These are phyloP conservation scores for Myxozyma lipomycoides DNA, from an alignment of 805 yeast species.

Conservation along the genomic window DNA sequence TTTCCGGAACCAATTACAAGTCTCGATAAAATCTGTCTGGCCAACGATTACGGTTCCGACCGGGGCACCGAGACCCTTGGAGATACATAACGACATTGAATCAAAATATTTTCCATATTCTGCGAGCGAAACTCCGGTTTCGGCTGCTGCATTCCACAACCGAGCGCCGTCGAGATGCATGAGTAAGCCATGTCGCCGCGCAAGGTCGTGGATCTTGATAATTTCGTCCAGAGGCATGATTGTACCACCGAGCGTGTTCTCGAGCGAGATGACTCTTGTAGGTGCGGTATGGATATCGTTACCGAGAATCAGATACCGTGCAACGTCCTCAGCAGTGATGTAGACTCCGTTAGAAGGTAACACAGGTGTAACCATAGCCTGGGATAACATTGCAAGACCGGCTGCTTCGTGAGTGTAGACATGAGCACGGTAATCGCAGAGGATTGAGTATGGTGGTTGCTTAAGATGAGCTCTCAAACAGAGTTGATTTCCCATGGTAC, in stretches of 20 bases:
- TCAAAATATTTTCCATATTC: constrained; percentile 78
- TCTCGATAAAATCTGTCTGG: constrained; percentile 50
- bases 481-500: constrained; percentile 86
- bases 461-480: constrained; percentile 69
- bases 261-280: constrained; percentile 76
- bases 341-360: constrained; percentile 61
- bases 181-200: constrained; percentile 52
- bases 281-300: constrained; percentile 88
- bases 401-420: constrained; percentile 84
- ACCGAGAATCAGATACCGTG: constrained; percentile 52
- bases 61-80: constrained; percentile 91
- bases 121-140: constrained; percentile 59
- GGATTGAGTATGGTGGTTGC: constrained; percentile 81
- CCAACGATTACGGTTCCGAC: constrained; percentile 87
- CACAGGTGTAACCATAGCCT: constrained; percentile 87
- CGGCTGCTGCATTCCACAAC: constrained; percentile 83
- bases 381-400: constrained; percentile 82
- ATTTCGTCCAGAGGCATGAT: constrained; percentile 78
- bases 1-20: constrained; percentile 81
- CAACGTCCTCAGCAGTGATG: constrained; percentile 75
- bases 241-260: constrained; percentile 83
- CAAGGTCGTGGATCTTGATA: constrained; percentile 63
- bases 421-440: constrained; percentile 85
- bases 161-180: constrained; percentile 96
- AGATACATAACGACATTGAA: constrained; percentile 82